Evolutionary conservation across 257 asterid species (phyloP), one percentile per base, ranked within the genome.

Genomic region (Capsicum chinense): DNA sequence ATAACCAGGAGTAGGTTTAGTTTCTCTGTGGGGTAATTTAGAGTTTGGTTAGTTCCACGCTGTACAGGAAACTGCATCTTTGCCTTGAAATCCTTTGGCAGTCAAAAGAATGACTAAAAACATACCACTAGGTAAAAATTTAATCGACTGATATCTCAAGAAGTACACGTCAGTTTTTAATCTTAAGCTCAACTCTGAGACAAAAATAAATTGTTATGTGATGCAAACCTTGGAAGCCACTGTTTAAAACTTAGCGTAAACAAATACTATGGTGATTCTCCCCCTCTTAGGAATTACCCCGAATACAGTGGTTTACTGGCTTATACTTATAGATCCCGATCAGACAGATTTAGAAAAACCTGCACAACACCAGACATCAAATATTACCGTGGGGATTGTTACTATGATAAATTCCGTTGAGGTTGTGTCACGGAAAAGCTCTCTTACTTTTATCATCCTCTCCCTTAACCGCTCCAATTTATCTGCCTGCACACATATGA

Each of bases 361-460:
- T 52, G 60, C 35, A 83, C 26, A 47, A n/a, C 54, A 19, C 67
- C 17, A 54, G 47, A 21, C 59, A 63, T 57, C 26, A 82, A 78
- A 42, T 68, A 52, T 66, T 97, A 95, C 99, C 97, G 98, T 97
- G n/a, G 99, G 98, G 79, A 97, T 97, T 64, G 99, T 95, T 21
- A 95, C 98, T 56, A 97, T 93, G 86, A 93, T 93, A 82, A 97
- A 97, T 88, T 97, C 99, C 14, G 96, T 93, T 66, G 98, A 91
- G 85, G 82, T 84, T 60, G 97, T 91, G 85, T 97, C 97, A 8
- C 97, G 98, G 83, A 97, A 97, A 85, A 97, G 98, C 88, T 93
- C 98, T 84, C 98, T 89, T 79, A 97, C 99, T 97, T 95, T 93
- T 86, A 97, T 92, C 99, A 95, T 95, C 86, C 99, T 92, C 84